A percentile compares a stretch with the other conserved stretches of the same genome.
Conservation (phyloP, 1,284 basidiomycete genomes). For the Takashimella koratensis region DNA sequence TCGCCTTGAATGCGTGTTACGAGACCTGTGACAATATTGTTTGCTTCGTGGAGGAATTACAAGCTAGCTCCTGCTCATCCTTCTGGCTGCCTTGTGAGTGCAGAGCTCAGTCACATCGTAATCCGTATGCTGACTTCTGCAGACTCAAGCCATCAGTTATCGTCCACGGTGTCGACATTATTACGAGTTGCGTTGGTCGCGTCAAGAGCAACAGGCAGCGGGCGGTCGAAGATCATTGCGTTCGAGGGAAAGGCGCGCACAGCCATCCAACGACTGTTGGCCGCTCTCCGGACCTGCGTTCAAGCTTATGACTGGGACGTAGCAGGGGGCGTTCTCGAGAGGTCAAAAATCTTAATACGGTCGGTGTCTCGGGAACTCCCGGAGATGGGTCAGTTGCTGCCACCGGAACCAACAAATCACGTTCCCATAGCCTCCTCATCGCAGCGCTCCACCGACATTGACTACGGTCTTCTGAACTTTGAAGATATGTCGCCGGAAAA, state of each 20-base stretch:
- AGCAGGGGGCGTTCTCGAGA: constrained; percentile 20
- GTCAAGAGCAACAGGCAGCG: constrained; percentile 5
- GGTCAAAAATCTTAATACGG: background rate
- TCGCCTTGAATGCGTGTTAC: constrained; percentile 12
- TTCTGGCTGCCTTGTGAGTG: constrained; percentile 40
- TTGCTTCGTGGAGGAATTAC: constrained; percentile 4
- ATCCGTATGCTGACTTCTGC: too few species aligned
- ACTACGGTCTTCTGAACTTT: background rate
- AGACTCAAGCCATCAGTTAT: constrained; percentile 35
- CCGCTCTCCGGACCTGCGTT: constrained; percentile 1
- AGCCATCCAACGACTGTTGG: constrained; percentile 5
- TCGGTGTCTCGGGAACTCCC: background rate
- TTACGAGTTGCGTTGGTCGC: constrained; percentile 15
- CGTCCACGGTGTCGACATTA: constrained; percentile 24
- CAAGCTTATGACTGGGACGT: constrained; percentile 25
- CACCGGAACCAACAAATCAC: too few species aligned
- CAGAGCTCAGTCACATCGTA: background rate
- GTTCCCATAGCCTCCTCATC: background rate
- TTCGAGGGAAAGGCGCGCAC: background rate
- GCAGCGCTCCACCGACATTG: background rate
- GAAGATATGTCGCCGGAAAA: background rate
- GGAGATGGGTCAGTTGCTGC: background rate
- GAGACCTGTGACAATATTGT: constrained; percentile 16
- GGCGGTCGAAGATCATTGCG: background rate
- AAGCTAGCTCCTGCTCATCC: constrained; percentile 8